Evolutionary conservation across 441 rosid species (phyloP), one percentile per base, ranked within the genome.

Genomic region (Bocquillonia castaneifolia): DNA sequence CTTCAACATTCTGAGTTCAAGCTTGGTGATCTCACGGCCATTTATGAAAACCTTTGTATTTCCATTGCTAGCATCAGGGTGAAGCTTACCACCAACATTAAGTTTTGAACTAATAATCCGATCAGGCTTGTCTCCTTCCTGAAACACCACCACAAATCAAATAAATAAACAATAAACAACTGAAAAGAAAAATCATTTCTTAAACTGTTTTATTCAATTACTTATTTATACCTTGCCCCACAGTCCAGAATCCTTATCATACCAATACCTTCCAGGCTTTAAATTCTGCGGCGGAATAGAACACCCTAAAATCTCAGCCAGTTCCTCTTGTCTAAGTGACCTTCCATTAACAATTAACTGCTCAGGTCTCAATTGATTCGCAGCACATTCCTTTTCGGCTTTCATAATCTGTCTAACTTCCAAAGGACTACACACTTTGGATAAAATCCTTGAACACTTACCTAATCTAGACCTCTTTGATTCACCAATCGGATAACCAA

Each of bases 121-220:
- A 57, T 84, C 82, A 17, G 90, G 90, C 69, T 86, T 86, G 70
- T 84, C 84, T 58, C 86, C 82, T 59, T 82, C 90, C 90, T 86
- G 82, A 52, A 69, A 79, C 55, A 57, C 57, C 72, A 67, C 23
- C 57, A 20, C 47, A 42, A 5, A 5, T 6, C 12, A 54, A 69
- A 25, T 3, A 12, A 10, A n/a, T n/a, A 54, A 67, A 31, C 25
- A 1, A 6, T 54, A 28, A 68, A 44, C 39, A 71, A 65, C n/a
- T 57, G 0, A 50, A 50, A 6, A 32, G 28, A 5, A 62, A 57
- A 54, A 20, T 7, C 48, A 69, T 20, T 29, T 3, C 28, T 52
- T 64, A 37, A 20, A 26, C 62, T 58, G 14, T 20, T 39, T 62
- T 63, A 31, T n/a, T 5, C 47, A 28, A 3, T 17, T 7, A 17